Evolutionary conservation across 2,329 filamentous ascomycete genomes (phyloP).

Genomic region (Hortaea werneckii): DNA sequence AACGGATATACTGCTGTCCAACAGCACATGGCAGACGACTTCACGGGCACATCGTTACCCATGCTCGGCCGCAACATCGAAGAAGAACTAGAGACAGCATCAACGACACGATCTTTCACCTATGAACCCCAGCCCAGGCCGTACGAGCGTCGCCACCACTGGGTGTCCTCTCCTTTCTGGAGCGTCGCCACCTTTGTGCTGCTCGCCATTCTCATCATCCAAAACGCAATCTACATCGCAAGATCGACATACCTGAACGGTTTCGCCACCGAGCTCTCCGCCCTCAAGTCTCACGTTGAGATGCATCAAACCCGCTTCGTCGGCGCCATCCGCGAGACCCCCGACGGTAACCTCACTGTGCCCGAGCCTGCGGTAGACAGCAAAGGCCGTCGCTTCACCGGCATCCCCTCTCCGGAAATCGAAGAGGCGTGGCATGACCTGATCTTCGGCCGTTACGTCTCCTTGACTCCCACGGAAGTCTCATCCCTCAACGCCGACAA

Average conservation of each 20-base stretch:
- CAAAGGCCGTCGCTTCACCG: not conserved
- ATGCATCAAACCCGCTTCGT: not conserved
- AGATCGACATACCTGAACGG: conserved; percentile 3
- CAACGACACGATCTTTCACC: too few species aligned
- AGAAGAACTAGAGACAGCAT: too few species aligned
- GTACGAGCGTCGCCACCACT: too few species aligned
- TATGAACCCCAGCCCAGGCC: too few species aligned
- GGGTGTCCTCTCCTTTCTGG: conserved; percentile 1
- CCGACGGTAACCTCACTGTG: not conserved
- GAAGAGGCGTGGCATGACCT: not conserved
- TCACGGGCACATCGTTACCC: too few species aligned
- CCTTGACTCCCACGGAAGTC: not conserved
- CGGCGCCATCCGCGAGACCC: not conserved
- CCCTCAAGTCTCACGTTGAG: not conserved
- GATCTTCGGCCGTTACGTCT: not conserved
- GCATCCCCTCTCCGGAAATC: not conserved
- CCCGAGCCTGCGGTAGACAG: not conserved
- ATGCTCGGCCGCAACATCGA: too few species aligned
- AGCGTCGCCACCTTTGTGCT: conserved; percentile 1
- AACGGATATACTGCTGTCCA: too few species aligned
- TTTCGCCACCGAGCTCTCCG: not conserved
- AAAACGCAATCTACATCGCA: not conserved
- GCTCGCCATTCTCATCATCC: conserved; percentile 1
- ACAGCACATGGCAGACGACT: too few species aligned
- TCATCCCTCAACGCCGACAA: not conserved